A percentile compares a stretch with the other conserved stretches of the same genome.
These are phyloP conservation scores for Davidsoniella australis DNA, from an alignment of 2,329 filamentous ascomycete species.

Conservation along the genomic window DNA sequence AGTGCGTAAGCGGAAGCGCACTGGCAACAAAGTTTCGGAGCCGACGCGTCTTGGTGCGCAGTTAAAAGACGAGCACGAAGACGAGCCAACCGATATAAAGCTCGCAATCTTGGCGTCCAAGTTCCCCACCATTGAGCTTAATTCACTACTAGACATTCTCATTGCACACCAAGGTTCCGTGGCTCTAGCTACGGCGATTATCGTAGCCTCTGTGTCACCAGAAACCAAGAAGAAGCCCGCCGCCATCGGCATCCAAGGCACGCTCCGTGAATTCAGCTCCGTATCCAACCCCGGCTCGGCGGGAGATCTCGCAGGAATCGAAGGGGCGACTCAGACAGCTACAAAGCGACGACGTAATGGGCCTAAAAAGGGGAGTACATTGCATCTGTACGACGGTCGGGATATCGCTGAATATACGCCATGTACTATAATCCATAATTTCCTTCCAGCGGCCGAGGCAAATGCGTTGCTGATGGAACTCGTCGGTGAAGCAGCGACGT, in stretches of 20 bases:
- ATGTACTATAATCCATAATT: constrained; percentile 85
- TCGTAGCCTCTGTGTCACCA: constrained; percentile 12
- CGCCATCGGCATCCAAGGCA: constrained; percentile 41
- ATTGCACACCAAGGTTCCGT: constrained; percentile 66
- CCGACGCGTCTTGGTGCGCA: constrained; percentile 4
- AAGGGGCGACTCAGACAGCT: constrained; percentile 48
- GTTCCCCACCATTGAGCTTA: constrained; percentile 44
- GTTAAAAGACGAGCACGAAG: constrained; percentile 24
- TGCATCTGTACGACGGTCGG: constrained; percentile 66
- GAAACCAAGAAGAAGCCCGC: neutral
- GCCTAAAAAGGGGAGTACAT: constrained; percentile 42
- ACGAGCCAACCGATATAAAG: constrained; percentile 80
- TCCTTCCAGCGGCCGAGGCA: constrained; percentile 55
- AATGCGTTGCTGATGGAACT: constrained; percentile 60
- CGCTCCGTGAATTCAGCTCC: constrained; percentile 35
- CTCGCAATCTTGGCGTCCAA: constrained; percentile 69
- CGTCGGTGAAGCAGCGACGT: constrained; percentile 53
- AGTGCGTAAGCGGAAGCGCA: constrained; percentile 33
- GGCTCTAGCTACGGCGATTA: constrained; percentile 25
- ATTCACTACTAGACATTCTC: constrained; percentile 59
- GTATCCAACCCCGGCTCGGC: neutral
- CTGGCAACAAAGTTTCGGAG: constrained; percentile 17
- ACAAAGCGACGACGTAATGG: neutral
- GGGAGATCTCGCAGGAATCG: constrained; percentile 14
- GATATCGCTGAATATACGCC: constrained; percentile 74